Evolutionary conservation across 108 stramenopile genomes (phyloP).

Genomic region (Hondaea fermentalgiana): DNA sequence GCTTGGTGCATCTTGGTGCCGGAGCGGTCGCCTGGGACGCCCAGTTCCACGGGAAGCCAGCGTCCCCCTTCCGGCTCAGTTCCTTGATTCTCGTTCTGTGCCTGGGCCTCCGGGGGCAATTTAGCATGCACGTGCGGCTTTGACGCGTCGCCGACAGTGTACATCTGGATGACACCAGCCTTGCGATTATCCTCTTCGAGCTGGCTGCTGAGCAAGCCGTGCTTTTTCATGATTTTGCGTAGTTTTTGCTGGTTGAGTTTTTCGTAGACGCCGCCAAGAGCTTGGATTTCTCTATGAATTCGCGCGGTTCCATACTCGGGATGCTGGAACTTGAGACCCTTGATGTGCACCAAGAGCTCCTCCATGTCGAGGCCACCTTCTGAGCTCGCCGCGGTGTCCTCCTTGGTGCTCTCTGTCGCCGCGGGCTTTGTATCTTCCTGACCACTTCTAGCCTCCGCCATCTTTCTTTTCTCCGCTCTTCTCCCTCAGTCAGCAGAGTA

Average conservation of each 20-base stretch:
- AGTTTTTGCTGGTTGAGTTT: neutral
- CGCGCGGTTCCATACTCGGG: neutral
- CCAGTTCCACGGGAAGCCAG: neutral
- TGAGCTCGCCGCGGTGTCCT: neutral
- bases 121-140: neutral
- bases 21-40: neutral
- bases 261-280: neutral
- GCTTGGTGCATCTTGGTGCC: neutral
- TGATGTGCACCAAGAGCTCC: slow-evolving; percentile 12
- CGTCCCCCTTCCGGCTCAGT: neutral
- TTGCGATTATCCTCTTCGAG: neutral
- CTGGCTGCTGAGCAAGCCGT: neutral
- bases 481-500: no score
- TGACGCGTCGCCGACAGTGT: neutral
- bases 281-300: neutral
- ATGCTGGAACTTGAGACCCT: neutral
- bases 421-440: neutral
- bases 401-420: neutral
- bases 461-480: no score
- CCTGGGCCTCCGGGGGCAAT: neutral
- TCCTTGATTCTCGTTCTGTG: neutral
- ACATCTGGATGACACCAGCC: neutral
- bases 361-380: neutral
- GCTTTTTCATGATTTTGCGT: neutral
- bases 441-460: neutral